Base-by-base conservation (phyloP, 345 rosid genomes). In the Abelmoschus esculentus region DNA sequence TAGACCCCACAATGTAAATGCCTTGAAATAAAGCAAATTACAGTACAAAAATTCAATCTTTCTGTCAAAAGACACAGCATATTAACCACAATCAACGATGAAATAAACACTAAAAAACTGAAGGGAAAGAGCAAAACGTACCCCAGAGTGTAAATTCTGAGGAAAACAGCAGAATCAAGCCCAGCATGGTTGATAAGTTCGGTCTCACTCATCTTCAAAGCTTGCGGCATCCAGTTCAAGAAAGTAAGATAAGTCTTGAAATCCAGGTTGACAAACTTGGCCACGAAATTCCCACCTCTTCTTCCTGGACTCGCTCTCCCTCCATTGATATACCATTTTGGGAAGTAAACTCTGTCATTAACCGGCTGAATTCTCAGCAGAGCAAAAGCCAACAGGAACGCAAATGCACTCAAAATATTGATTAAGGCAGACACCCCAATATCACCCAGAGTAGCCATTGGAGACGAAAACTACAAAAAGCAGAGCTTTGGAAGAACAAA, bases 211-310 rank as follows among this genome's bases (percentile, higher is more conserved):
- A 91, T 91, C 78, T 72, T 88, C 89, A 91, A 26, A 77, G 99
- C 99, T 73, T 95, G 91, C 71, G 99, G 97, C 99, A 95, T 95
- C 99, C 99, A 95, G 80, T 86, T 95, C 29, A 95, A 75, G 87
- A 95, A 95, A 68, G 93, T 84, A 55, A 91, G 79, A 68, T 91
- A 95, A 28, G 96, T 91, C 67, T 38, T 82, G 80, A 68, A 66
- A 79, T 95, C 84, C 70, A 91, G 89, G 73, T 95, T 95, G 22
- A 95, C 96, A 72, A 95, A 87, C 73, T 86, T 91, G 26, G 85
- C 89, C 75, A 90, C 87, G 36, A 84, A 81, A 68, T 82, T 83
- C 13, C 83, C 81, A 17, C 81, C 76, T 65, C 83, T 81, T 18
- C 90, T 83, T 34, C 38, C 38, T 1, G 97, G 99, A 77, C 96